Evolutionary conservation across 306 rosid genomes (phyloP).

Genomic region (Vicia villosa): DNA sequence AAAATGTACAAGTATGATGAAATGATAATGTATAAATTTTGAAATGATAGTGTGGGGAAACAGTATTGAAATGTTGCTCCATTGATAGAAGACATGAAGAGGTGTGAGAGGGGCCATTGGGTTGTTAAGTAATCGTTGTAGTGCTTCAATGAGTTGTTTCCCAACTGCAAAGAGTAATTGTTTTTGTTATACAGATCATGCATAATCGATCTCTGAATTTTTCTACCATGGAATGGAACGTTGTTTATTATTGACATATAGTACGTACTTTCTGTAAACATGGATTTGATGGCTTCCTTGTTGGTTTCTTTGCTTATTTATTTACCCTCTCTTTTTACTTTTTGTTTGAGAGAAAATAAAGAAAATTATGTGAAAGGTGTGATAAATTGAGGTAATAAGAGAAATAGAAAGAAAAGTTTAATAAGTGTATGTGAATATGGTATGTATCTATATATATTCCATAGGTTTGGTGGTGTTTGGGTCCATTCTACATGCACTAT

Average conservation of each 20-base stretch:
- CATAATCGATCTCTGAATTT: neutral
- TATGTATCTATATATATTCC: conserved; percentile 14
- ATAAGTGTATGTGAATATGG: neutral
- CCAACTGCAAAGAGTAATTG: conserved; percentile 54
- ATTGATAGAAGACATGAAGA: conserved; percentile 51
- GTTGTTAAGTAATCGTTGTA: conserved; percentile 40
- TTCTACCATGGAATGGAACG: conserved; percentile 35
- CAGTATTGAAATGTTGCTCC: conserved; percentile 44
- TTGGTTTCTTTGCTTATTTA: conserved; percentile 43
- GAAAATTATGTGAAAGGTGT: too few relatives aligned
- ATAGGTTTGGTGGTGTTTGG: conserved; percentile 28
- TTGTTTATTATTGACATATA: conserved; percentile 42
- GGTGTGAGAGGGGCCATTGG: conserved; percentile 55
- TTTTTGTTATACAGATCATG: conserved; percentile 23
- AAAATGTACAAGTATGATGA: conserved; percentile 27
- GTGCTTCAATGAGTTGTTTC: conserved; percentile 86
- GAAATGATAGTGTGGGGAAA: conserved; percentile 43
- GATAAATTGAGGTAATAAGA: too few relatives aligned
- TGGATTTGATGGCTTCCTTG: conserved; percentile 72
- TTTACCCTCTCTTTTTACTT: neutral
- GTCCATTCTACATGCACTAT: conserved; percentile 22
- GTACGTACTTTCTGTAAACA: conserved; percentile 58
- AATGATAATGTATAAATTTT: conserved; percentile 24
- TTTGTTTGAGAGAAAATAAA: too few relatives aligned
- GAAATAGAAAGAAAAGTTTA: too few relatives aligned